Conservation (phyloP, 495 filamentous ascomycete species). For the Aspergillus sclerotioniger region DNA sequence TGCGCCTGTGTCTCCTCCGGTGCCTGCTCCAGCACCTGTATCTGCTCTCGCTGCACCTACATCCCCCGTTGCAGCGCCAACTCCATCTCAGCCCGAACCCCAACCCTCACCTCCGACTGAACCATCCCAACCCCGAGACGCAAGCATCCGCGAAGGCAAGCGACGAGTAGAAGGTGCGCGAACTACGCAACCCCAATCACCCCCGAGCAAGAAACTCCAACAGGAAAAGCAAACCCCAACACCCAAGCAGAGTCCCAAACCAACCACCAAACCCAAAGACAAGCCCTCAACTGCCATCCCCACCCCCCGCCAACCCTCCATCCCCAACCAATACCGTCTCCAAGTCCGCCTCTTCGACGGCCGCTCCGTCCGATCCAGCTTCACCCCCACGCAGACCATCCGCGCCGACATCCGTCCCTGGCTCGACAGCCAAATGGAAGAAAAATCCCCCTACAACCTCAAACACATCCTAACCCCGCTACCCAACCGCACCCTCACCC, state of each 20-base stretch:
- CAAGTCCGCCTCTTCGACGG: conserved; percentile 87
- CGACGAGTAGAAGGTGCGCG: conserved; percentile 7
- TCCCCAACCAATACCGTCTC: conserved; percentile 54
- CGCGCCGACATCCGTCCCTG: conserved; percentile 67
- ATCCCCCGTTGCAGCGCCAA: too few species aligned
- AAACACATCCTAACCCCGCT: conserved; percentile 78
- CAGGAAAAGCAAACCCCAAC: conserved; percentile 5
- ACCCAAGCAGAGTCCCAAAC: conserved; percentile 9
- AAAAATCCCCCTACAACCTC: conserved; percentile 70
- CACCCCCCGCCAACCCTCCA: conserved; percentile 16
- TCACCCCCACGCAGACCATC: conserved; percentile 64
- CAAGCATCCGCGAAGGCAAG: conserved; percentile 5
- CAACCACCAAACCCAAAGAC: conserved; percentile 17
- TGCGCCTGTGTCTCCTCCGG: not conserved
- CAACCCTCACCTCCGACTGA: too few species aligned
- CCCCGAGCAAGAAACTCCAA: not conserved
- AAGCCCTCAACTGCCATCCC: conserved; percentile 2
- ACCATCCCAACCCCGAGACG: too few species aligned
- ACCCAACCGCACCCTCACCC: conserved; percentile 69
- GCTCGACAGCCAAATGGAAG: conserved; percentile 59
- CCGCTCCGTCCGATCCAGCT: conserved; percentile 68
- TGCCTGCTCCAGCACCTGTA: conserved; percentile 15
- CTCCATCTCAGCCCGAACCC: conserved; percentile 11
- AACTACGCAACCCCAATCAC: not conserved
- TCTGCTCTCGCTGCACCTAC: too few species aligned